Evolutionary conservation across 208 protist genomes (phyloP).

Genomic region (Crithidia expoeki): DNA sequence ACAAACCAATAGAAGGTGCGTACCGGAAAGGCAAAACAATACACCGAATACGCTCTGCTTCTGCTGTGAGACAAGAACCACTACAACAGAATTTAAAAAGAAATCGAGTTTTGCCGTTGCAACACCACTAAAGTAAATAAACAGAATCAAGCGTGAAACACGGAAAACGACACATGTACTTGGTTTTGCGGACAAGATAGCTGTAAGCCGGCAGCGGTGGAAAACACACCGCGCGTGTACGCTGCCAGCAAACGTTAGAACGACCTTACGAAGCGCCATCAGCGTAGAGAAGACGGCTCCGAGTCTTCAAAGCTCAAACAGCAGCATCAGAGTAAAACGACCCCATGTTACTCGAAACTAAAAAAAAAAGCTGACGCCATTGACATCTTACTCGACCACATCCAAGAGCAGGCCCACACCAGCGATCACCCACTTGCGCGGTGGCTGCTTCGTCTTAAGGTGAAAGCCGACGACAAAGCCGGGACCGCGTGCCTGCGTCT

Average conservation of each 20-base stretch:
- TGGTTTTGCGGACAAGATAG: too few relatives aligned
- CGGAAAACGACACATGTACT: too few relatives aligned
- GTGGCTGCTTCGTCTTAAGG: constrained; percentile 95
- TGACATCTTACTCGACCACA: constrained; percentile 87
- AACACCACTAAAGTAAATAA: neutral
- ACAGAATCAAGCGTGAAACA: too few relatives aligned
- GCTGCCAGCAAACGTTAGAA: neutral
- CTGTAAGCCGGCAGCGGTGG: too few relatives aligned
- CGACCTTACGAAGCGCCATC: too few relatives aligned
- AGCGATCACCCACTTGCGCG: constrained; percentile 97
- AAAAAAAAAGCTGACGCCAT: neutral
- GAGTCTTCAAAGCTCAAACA: neutral
- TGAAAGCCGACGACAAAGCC: constrained; percentile 96
- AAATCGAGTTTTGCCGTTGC: neutral
- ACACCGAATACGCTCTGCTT: neutral
- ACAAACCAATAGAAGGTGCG: neutral
- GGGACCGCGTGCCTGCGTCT: constrained; percentile 94
- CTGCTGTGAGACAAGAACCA: too few relatives aligned
- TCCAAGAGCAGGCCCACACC: constrained; percentile 97
- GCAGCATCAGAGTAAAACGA: neutral
- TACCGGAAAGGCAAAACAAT: too few relatives aligned
- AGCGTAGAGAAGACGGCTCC: too few relatives aligned
- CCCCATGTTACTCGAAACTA: neutral
- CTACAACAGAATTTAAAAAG: too few relatives aligned
- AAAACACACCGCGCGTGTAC: too few relatives aligned